Evolutionary conservation across 75 land plant species (phyloP), one percentile per base, ranked within the genome.

Genomic region (Selaginella moellendorffii): DNA sequence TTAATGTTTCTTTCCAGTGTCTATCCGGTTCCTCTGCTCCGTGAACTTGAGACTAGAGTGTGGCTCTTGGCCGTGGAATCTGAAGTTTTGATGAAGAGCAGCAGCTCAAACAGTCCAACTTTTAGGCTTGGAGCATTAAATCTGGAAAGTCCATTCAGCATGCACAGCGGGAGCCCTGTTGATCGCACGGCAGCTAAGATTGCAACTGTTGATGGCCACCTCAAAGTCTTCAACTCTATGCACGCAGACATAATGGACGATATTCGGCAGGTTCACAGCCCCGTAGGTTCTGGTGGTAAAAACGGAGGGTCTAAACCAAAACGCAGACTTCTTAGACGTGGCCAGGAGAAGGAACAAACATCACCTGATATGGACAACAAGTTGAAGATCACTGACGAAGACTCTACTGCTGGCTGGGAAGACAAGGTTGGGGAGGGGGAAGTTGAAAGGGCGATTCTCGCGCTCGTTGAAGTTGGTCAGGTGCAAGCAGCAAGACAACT

Each of bases 1-100:
- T 27, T 29, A 12, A 30, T 26, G 58, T 61, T 28, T 26, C n/a
- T 68, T 65, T 61, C 29, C 73, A 95, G 99, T 31, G 83, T 82
- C 26, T 89, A 89, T 79, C 99, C 90, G 1, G 63, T 95, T 66
- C 90, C 85, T 77, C 76, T 85, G 73, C 76, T 95, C 28, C 81
- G 96, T 28, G 99, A 95, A 72, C 85, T 95, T 68, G 99, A 95
- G 68, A 95, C 90, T 31, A 78, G 96, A 65, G 85, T 95, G 10
- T 95, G 99, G 99, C 85, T 95, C 10, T 74, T 95, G 53, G 99
- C 88, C 29, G 99, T 95, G 28, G 96, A 89, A 66, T 84, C 90
- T 20, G 87, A 83, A 70, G 83, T 78, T 18, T 77, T 83, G 69
- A 29, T 69, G 14, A 84, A 82, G 62, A 67, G 56, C 64, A 84